These are phyloP conservation scores for Russula sp. DNA, from an alignment of 768 basidiomycete genomes.

Conservation along the genomic window DNA sequence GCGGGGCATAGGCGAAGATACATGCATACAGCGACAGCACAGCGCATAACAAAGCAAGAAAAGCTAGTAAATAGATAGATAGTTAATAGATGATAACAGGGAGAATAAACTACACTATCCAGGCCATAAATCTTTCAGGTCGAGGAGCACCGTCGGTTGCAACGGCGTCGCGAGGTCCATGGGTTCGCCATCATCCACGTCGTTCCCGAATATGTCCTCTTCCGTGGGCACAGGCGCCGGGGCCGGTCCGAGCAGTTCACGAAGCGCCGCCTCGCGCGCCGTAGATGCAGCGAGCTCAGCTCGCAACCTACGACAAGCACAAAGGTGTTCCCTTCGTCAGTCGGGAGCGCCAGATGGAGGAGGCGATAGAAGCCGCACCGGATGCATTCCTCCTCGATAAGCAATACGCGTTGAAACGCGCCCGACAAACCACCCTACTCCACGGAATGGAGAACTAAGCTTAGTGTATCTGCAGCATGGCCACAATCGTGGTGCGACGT, in stretches of 20 bases:
- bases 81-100: not conserved
- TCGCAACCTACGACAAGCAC: slow-evolving; percentile 10
- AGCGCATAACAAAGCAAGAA: slow-evolving; percentile 2
- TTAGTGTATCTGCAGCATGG: not conserved
- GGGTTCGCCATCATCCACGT: slow-evolving; percentile 13
- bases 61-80: not conserved
- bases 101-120: not conserved
- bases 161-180: slow-evolving; percentile 26
- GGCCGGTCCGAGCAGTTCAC: slow-evolving; percentile 6
- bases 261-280: slow-evolving; percentile 14
- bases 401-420: slow-evolving; percentile 13
- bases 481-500: not conserved
- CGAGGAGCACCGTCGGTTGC: slow-evolving; percentile 18
- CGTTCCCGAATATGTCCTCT: slow-evolving; percentile 3
- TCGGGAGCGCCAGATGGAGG: not conserved
- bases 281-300: slow-evolving; percentile 20
- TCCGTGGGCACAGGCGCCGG: not conserved
- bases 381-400: slow-evolving; percentile 25
- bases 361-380: slow-evolving; percentile 4
- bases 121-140: slow-evolving; percentile 8
- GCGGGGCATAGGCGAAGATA: slow-evolving; percentile 5
- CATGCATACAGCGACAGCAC: slow-evolving; percentile 5
- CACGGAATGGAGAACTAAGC: not conserved
- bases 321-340: not conserved
- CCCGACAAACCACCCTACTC: not conserved